These are phyloP conservation scores for Skeletonema grethae DNA, from an alignment of 108 stramenopile species.

Conservation along the genomic window DNA sequence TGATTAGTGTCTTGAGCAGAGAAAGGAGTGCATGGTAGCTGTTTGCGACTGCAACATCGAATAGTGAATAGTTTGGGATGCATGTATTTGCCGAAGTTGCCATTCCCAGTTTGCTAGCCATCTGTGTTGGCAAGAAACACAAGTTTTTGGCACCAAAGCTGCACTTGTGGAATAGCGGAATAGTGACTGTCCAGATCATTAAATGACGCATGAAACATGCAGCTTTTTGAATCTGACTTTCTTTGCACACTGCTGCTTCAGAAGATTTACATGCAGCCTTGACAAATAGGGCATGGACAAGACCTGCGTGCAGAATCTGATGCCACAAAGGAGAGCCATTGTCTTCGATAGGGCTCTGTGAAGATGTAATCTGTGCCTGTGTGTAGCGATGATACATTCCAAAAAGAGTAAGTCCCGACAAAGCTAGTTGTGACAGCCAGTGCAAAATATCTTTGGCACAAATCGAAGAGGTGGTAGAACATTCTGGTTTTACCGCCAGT, in stretches of 20 bases:
- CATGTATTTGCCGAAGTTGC: neutral
- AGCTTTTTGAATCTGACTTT: neutral
- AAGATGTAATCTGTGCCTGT: neutral
- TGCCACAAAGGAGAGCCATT: neutral
- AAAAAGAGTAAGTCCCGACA: constrained; percentile 1
- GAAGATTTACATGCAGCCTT: neutral
- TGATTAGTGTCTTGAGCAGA: constrained; percentile 18
- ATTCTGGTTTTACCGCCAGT: neutral
- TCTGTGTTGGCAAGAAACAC: constrained; percentile 5
- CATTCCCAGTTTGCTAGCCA: constrained; percentile 12
- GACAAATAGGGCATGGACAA: constrained; percentile 9
- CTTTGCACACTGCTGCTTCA: neutral
- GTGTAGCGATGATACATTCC: constrained; percentile 17
- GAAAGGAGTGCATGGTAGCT: constrained; percentile 8
- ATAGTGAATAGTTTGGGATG: constrained; percentile 30
- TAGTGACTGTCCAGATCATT: constrained; percentile 9
- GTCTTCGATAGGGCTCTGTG: neutral
- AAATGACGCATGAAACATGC: neutral
- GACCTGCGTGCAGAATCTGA: constrained; percentile 10
- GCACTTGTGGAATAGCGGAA: constrained; percentile 32
- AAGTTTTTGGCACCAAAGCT: neutral
- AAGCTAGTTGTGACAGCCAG: neutral
- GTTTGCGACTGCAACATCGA: constrained; percentile 17
- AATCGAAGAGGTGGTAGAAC: neutral
- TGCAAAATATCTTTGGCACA: neutral